Evolutionary conservation across 768 basidiomycete genomes (phyloP), one percentile per base, ranked within the genome.

Genomic region (Suillus decipiens): DNA sequence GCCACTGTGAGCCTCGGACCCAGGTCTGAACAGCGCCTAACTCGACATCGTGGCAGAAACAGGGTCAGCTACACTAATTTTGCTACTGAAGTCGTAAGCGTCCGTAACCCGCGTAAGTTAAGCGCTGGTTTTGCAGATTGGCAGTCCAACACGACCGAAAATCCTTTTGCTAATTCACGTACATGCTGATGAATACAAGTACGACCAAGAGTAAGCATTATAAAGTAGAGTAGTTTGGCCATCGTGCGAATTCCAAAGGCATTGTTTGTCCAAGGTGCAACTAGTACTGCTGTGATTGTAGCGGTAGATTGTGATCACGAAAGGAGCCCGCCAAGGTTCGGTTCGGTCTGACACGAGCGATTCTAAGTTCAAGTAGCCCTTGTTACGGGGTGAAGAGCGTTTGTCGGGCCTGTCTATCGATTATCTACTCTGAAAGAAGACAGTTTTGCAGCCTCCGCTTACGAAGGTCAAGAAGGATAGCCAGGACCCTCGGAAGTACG

Each of bases 401-500:
- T 17, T 41, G 37, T 41, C 17, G 55, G 37, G 17, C 12, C 8
- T 39, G 24, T 39, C 9, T 17, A 19, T 24, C 55, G 5, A 11
- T 14, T 28, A 17, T 37, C 22, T 56, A 15, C 8, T 10, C 15
- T 14, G 1, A 11, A 28, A 28, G 37, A 22, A 39, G 8, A 39
- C 2, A 1, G 39, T 71, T 67, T 47, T 22, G 71, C 71, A 5
- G 63, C 66, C 51, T 74, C 71, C 33, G 73, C 73, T 63, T 76
- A 74, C 61, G 39, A 74, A 61, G 57, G 8, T 39, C 55, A 76
- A 64, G 33, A 70, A 24, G 6, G n/a, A 45, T 67, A 68, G 43
- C 43, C 9, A n/a, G 17, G 39, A 36, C 56, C 37, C 5, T 41
- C 24, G 24, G 24, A 28, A 28, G 5, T 17, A 41, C 17, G 17